Base-by-base conservation (phyloP, 106 monocot genomes). In the Dendrobium chrysotoxum region DNA sequence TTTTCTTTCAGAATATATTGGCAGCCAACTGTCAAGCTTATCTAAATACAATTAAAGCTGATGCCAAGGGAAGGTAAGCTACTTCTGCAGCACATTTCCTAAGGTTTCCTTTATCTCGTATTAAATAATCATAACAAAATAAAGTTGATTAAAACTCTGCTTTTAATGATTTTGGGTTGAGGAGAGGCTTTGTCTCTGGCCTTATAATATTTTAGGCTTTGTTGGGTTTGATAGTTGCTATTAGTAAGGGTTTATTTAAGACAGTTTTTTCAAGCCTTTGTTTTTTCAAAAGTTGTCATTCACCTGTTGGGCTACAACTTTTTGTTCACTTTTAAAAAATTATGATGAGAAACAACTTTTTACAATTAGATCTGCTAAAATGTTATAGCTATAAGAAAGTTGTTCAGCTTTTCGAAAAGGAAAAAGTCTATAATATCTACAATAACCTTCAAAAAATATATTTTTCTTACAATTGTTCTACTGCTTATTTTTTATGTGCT, bases 51-150 rank as follows among this genome's bases (percentile, higher is more conserved):
- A 58, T 78, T 23, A 78, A 92, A 87, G 92, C 87, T 26, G 90
- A 95, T 47, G 81, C 90, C 28, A 87, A 84, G 72, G 95, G 92
- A 41, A 95, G 95, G 95, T 92, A 81, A 71, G 17, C 17, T 21
- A 54, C 23, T 2, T 35, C 1, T 40, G 23, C 10, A 76, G 9
- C 28, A 72, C 20, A 65, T 15, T 74, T 41, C 4, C 46, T 26
- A 5, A 16, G 45, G 75, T 77, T 53, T 3, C 53, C 20, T 38
- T 35, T 23, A 45, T 80, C 45, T 2, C 23, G 8, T 42, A 11
- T 5, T 28, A 10, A 6, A 58, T 28, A 77, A 70, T 38, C 23
- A 57, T 45, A 65, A 25, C 38, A 35, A 53, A 73, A 4, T 54
- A 31, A 73, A 74, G 28, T 55, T 46, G 53, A 74, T 55, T 53